Evolutionary conservation across 768 basidiomycete genomes (phyloP), one percentile per base, ranked within the genome.

Genomic region (Kwoniella shandongensis): DNA sequence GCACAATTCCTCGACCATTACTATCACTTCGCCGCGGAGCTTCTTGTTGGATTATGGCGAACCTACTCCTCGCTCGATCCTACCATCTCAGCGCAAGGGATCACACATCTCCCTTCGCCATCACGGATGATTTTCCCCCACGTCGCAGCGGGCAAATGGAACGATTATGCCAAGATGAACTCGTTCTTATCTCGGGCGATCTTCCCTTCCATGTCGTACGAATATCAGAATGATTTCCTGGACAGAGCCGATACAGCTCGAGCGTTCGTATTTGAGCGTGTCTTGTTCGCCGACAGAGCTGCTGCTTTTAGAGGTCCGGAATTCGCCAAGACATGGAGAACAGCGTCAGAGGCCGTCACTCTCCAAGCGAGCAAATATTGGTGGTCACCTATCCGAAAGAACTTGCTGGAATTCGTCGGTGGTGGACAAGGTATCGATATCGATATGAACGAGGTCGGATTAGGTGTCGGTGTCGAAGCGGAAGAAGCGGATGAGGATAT

Each of bases 11-110:
- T 94, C 54, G 88, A 87, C 1, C 91, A 94, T 76, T 94, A 93
- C 73, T 94, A 91, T 73, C 91, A 97, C 61, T 92, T 88, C 84
- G 84, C 87, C 29, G 91, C 92, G 3, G 92, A 97, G 71, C 83
- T 92, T 18, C 87, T 88, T 79, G 89, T 90, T 62, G 92, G 92
- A 38, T 83, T 93, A 65, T 94, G 92, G 92, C 83, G 90, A 7
- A 85, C 91, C 0, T 94, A 93, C 74, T 83, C 89, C 30, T 85
- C 88, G 1, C 79, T 94, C 11, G 90, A 92, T 72, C 82, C 83
- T 1, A 77, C 75, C 20, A 91, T 93, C 49, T 76, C 84, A 2
- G 63, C 82, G 0, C 77, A 81, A 42, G 91, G 89, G 7, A 82
- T 82, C 44, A 88, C 89, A 0, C 75, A 79, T 4, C 85, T 96